Conservation (phyloP, 192 early-diverging fungal genomes). For the Nowakowskiella sp. region DNA sequence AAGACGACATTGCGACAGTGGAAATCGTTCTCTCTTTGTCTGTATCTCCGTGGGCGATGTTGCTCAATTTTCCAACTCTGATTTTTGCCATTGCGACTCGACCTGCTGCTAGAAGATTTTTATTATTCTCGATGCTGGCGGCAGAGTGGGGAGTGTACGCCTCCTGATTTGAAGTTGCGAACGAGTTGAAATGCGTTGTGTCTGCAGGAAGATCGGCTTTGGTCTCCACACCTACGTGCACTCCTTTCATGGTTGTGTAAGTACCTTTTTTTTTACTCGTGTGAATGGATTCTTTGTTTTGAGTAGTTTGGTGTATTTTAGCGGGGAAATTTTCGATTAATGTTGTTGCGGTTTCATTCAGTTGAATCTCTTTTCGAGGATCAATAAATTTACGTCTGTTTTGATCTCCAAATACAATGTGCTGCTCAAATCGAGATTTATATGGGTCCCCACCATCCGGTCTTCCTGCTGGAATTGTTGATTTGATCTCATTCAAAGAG, state of each 20-base stretch:
- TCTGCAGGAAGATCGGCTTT: slow-evolving; percentile 29
- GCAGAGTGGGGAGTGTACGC: slow-evolving; percentile 17
- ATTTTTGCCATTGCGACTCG: too few species aligned
- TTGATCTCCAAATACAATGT: neutral
- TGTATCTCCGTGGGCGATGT: neutral
- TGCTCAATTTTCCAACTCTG: neutral
- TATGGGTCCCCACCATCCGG: neutral
- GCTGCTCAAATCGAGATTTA: neutral
- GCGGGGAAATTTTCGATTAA: neutral
- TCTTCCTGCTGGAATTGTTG: neutral
- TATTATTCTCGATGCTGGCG: neutral
- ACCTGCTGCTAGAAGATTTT: neutral
- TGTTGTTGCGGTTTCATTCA: neutral
- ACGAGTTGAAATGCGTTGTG: slow-evolving; percentile 22
- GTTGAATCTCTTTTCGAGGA: neutral
- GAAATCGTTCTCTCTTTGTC: neutral
- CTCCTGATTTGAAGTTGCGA: slow-evolving; percentile 26
- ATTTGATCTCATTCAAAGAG: too few species aligned
- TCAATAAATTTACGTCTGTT: neutral
- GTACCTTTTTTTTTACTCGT: too few species aligned
- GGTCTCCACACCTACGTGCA: neutral
- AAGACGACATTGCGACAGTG: neutral
- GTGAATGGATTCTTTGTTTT: neutral
- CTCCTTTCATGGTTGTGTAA: neutral
- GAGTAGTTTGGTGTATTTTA: neutral